Conservation (phyloP, 2,329 filamentous ascomycete species). For the Neobulgaria alba region DNA sequence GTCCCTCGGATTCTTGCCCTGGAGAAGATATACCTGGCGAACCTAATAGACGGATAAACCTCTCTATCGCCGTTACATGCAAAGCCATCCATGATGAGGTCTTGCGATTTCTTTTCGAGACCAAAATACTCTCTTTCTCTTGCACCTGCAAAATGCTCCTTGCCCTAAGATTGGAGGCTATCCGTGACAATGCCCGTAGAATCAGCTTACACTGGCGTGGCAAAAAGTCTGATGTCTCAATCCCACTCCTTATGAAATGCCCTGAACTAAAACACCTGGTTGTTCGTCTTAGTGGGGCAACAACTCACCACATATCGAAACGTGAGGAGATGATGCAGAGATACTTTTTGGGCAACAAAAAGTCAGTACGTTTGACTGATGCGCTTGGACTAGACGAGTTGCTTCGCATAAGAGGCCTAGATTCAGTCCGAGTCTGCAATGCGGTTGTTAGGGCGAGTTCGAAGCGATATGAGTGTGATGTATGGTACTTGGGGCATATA, state of each 20-base stretch:
- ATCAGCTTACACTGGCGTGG: background rate
- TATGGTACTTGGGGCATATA: too few species aligned
- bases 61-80: background rate
- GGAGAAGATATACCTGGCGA: background rate
- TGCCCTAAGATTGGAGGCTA: background rate
- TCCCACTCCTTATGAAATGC: background rate
- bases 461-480: background rate
- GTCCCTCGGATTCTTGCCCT: background rate
- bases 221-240: background rate
- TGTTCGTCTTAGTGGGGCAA: background rate
- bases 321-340: background rate
- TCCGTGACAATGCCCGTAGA: background rate
- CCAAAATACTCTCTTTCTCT: background rate
- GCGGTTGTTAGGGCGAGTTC: background rate
- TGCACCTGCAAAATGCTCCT: background rate
- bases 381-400: background rate
- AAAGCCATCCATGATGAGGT: background rate
- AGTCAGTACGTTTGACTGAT: background rate
- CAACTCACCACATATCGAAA: background rate
- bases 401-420: background rate
- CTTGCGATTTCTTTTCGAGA: background rate
- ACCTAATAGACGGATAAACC: background rate
- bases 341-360: background rate
- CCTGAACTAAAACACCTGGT: background rate
- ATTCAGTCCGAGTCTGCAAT: background rate